These are phyloP conservation scores for Aspergillus avenaceus DNA, from an alignment of 495 filamentous ascomycete genomes.

Conservation along the genomic window DNA sequence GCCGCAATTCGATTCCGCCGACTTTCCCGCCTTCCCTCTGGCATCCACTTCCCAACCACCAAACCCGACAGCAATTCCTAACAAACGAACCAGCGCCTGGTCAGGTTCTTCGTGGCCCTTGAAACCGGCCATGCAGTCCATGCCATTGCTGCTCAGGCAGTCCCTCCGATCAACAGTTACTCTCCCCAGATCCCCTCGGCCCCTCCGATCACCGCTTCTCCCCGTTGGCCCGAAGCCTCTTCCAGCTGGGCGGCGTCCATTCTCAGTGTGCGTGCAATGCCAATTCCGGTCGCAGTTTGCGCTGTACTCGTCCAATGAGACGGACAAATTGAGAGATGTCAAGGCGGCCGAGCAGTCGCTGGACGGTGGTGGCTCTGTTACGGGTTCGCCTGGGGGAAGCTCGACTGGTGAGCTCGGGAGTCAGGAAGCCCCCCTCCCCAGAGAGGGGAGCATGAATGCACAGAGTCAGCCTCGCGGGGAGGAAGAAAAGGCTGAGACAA, in stretches of 20 bases:
- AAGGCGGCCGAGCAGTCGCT: slow-evolving; percentile 13
- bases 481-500: slow-evolving; percentile 5
- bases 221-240: slow-evolving; percentile 17
- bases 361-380: slow-evolving; percentile 8
- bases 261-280: slow-evolving; percentile 38
- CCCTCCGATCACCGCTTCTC: slow-evolving; percentile 18
- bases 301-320: slow-evolving; percentile 22
- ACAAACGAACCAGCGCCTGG: slow-evolving; percentile 8
- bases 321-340: slow-evolving; percentile 17
- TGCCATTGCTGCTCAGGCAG: slow-evolving; percentile 40
- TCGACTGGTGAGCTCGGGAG: slow-evolving; percentile 16
- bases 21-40: slow-evolving; percentile 5
- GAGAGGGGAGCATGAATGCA: slow-evolving; percentile 2
- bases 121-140: slow-evolving; percentile 37
- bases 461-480: slow-evolving; percentile 1
- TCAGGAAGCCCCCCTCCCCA: slow-evolving; percentile 11
- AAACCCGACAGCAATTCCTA: slow-evolving; percentile 6
- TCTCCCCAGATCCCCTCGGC: slow-evolving; percentile 20
- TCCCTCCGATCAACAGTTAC: slow-evolving; percentile 29
- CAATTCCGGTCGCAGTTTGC: slow-evolving; percentile 30
- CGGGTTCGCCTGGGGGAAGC: slow-evolving; percentile 11
- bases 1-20: slow-evolving; percentile 9
- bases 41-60: slow-evolving; percentile 1
- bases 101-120: slow-evolving; percentile 18
- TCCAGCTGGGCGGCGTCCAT: slow-evolving; percentile 20